A percentile compares a stretch with the other conserved stretches of the same genome.
Conservation (phyloP, 2,329 filamentous ascomycete genomes). For the Pseudonectria foliicola region DNA sequence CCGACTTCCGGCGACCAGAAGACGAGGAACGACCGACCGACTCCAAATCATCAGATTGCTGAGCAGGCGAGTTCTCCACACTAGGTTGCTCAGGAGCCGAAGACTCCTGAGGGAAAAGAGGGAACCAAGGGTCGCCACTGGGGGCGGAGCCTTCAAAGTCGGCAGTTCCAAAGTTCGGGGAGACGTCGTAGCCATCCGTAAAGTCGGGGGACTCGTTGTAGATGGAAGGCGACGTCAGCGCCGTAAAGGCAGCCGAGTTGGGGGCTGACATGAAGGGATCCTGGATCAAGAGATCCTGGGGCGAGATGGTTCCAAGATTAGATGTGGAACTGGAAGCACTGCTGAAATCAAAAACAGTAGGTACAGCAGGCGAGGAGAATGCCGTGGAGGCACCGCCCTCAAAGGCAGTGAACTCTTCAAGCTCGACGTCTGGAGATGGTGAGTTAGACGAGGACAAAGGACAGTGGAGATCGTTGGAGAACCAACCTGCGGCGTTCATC, state of each 20-base stretch:
- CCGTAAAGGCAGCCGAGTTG: slow-evolving; percentile 73
- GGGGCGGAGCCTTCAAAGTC: slow-evolving; percentile 40
- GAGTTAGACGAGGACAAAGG: slow-evolving; percentile 25
- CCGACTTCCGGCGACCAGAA: slow-evolving; percentile 39
- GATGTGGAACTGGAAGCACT: slow-evolving; percentile 42
- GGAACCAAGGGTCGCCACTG: slow-evolving; percentile 55
- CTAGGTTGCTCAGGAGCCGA: slow-evolving; percentile 19
- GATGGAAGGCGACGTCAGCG: slow-evolving; percentile 77
- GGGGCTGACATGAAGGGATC: slow-evolving; percentile 68
- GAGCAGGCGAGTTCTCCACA: slow-evolving; percentile 35
- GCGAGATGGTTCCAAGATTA: slow-evolving; percentile 69
- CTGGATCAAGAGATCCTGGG: slow-evolving; percentile 69
- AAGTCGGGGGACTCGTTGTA: slow-evolving; percentile 71
- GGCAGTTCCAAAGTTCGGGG: slow-evolving; percentile 62
- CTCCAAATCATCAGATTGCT: slow-evolving; percentile 43
- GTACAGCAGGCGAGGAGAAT: slow-evolving; percentile 47
- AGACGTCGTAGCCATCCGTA: slow-evolving; percentile 63
- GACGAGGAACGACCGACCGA: slow-evolving; percentile 31
- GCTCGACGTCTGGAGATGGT: slow-evolving; percentile 44
- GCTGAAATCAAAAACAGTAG: slow-evolving; percentile 44
- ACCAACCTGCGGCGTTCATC: slow-evolving; percentile 38
- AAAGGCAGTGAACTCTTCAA: slow-evolving; percentile 52
- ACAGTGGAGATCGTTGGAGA: background rate
- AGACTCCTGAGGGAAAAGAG: slow-evolving; percentile 59
- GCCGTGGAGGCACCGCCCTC: slow-evolving; percentile 44